phyloP scores from a whole-genome alignment of 768 basidiomycete species.

The Pholiota microspora region DNA sequence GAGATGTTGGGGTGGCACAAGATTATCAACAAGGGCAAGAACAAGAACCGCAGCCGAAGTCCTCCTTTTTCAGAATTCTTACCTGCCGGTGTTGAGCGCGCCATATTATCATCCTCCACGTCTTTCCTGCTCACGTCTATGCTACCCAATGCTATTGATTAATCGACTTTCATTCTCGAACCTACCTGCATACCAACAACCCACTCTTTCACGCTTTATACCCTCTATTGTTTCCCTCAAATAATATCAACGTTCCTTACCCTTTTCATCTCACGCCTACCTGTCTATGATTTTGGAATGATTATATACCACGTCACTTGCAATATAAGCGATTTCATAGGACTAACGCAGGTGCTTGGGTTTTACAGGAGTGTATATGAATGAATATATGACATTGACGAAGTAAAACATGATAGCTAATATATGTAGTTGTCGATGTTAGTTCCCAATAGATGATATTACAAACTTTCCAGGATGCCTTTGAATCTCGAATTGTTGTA shows the following conservation, averaged over 20 bases:
- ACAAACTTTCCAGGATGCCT: no score
- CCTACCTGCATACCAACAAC: conserved; percentile 17
- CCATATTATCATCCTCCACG: conserved; percentile 11
- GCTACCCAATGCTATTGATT: conserved; percentile 12
- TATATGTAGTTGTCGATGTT: background rate
- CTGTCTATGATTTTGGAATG: conserved; percentile 24
- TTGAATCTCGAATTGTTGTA: no score
- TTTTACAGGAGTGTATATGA: background rate
- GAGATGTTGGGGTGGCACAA: conserved; percentile 63
- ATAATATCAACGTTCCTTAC: conserved; percentile 22
- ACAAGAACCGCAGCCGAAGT: conserved; percentile 36
- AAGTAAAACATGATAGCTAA: background rate
- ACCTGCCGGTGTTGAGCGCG: conserved; percentile 70
- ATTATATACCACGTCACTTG: conserved; percentile 21
- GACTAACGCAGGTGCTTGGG: background rate
- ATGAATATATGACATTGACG: background rate
- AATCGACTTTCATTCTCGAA: conserved; percentile 12
- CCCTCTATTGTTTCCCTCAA: conserved; percentile 13
- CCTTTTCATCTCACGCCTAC: conserved; percentile 26
- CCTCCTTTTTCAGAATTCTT: conserved; percentile 62
- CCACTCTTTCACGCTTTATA: conserved; percentile 20
- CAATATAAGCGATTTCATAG: conserved; percentile 9
- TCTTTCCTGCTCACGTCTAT: conserved; percentile 14
- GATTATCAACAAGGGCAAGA: conserved; percentile 49
- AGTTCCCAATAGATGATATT: background rate